Evolutionary conservation across 2,329 filamentous ascomycete species (phyloP), one percentile per base, ranked within the genome.

Genomic region (Paecilomyces fulvus): DNA sequence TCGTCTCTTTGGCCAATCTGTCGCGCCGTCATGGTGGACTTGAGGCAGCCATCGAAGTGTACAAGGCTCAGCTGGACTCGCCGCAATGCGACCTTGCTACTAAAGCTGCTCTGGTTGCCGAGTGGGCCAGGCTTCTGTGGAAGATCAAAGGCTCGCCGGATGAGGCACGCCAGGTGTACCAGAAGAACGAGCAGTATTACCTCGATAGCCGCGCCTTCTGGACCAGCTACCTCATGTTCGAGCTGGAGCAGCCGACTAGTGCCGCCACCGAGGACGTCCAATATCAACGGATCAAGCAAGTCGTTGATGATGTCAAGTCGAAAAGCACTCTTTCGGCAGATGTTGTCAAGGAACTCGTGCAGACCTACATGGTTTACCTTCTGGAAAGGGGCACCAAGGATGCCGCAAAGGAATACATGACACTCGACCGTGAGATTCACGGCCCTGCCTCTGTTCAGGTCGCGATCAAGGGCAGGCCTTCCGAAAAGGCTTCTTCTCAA

Each of bases 41-140:
- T 3, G 89, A 95, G 30, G 88, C 89, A 0, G 92, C 92, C 1
- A 88, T 96, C 56, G 83, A 88, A 55, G 81, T 95, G 5, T 89
- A 92, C 72, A 90, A 92, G 71, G 79, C 82, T 52, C 89, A 95
- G 60, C 87, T 96, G 60, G 87, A 92, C 62, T 83, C 84, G 1
- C 80, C 84, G 1, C 78, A 84, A 10, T 85, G 88, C 54, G 87
- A 91, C 61, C 79, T 88, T 54, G 88, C 88, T 64, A 87, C 90
- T 53, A 96, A 95, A 72, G 92, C 92, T 8, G 86, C 89, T 1
- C 79, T 97, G 30, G 89, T 95, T 46, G 89, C 89, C 0, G 90
- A 96, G 67, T 95, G 91, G 88, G 92, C 92, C 1, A 81, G 83
- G 25, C 78, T 97, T 55, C 70, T 96, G 49, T 96, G 90, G 90